These are phyloP conservation scores for Secale cereale DNA, from an alignment of 176 grass and related monocot species.

Conservation along the genomic window DNA sequence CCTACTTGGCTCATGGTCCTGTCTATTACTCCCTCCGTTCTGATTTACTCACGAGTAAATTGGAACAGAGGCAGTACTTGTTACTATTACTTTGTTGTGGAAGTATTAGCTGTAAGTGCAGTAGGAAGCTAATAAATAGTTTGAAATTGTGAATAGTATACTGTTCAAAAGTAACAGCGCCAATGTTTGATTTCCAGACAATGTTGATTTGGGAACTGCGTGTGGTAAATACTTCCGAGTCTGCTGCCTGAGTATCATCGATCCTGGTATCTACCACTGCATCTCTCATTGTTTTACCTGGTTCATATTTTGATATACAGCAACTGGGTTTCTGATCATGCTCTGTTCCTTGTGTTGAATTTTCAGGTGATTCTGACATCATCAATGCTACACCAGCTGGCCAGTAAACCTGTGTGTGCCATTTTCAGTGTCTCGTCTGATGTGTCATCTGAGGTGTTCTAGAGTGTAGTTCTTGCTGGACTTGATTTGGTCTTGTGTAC, in stretches of 20 bases:
- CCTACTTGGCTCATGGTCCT: not conserved
- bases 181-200: conserved; percentile 27
- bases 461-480: conserved; percentile 19
- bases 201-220: conserved; percentile 72
- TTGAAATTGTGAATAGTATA: not conserved
- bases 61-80: too few relatives aligned
- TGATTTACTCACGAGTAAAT: too few relatives aligned
- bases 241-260: conserved; percentile 74
- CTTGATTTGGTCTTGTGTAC: conserved; percentile 22
- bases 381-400: conserved; percentile 55
- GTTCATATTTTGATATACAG: not conserved
- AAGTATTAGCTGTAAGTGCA: not conserved
- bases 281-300: not conserved
- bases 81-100: not conserved
- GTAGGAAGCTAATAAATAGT: not conserved
- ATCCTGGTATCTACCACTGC: conserved; percentile 39
- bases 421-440: not conserved
- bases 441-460: not conserved
- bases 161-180: not conserved
- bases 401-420: conserved; percentile 13
- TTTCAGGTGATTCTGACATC: conserved; percentile 76
- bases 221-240: conserved; percentile 81
- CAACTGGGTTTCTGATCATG: not conserved
- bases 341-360: not conserved
- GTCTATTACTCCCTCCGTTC: too few relatives aligned